Conservation (phyloP, 345 rosid genomes). For the Stellera chamaejasme region DNA sequence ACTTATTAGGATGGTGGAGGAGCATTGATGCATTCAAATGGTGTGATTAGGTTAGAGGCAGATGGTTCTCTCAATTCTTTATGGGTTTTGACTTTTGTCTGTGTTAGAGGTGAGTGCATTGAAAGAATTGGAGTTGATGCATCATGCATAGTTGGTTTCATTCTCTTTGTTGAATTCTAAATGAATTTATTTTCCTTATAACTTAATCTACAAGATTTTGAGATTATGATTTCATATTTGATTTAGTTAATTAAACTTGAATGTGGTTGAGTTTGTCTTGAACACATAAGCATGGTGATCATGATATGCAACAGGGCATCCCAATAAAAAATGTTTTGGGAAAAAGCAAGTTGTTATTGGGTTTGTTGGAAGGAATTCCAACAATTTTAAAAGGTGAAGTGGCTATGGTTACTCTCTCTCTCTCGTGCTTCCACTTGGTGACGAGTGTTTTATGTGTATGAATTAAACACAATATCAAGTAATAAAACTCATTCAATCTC, state of each 20-base stretch:
- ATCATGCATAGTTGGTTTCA: neutral
- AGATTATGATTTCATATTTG: neutral
- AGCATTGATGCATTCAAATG: slow-evolving; percentile 66
- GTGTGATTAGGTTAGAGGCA: slow-evolving; percentile 73
- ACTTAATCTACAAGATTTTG: slow-evolving; percentile 11
- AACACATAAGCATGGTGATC: slow-evolving; percentile 8
- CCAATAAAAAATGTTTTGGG: slow-evolving; percentile 74
- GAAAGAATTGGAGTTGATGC: slow-evolving; percentile 1
- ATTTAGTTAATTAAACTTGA: neutral
- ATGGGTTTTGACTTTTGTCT: neutral
- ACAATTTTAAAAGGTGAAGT: slow-evolving; percentile 94
- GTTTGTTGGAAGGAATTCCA: slow-evolving; percentile 85
- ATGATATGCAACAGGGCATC: slow-evolving; percentile 58
- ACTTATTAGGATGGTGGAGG: slow-evolving; percentile 44
- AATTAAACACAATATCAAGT: too few relatives aligned
- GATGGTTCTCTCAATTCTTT: neutral
- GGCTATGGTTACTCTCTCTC: slow-evolving; percentile 51
- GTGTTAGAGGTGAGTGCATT: slow-evolving; percentile 49
- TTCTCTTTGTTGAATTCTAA: neutral
- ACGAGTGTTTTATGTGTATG: too few relatives aligned
- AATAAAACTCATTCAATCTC: too few relatives aligned
- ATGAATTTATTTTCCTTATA: neutral
- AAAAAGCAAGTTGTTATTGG: slow-evolving; percentile 82
- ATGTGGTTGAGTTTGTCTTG: slow-evolving; percentile 3
- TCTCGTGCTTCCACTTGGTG: too few relatives aligned